Base-by-base conservation (phyloP, 164 flowering plant genomes). In the Malania oleifera region DNA sequence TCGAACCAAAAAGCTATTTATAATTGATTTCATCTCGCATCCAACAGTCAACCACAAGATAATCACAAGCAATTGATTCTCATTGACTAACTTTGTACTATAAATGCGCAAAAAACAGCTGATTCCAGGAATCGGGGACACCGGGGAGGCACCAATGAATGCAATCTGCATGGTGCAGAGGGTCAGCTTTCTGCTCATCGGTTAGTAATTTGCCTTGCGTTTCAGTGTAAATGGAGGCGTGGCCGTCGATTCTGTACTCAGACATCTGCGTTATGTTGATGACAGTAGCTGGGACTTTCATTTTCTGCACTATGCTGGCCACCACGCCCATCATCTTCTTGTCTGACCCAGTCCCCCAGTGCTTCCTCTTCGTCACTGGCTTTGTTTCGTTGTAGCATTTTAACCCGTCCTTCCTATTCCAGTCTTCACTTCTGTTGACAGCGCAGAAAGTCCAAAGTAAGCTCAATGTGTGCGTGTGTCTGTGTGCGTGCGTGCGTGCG, bases 71-170 rank as follows among this genome's bases (percentile, higher is more conserved):
- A n/a, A n/a, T n/a, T n/a, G n/a, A n/a, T n/a, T n/a, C n/a, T n/a
- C n/a, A n/a, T n/a, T n/a, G n/a, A n/a, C n/a, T n/a, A n/a, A n/a
- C 39, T 60, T 34, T 43, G 19, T 28, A 54, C 66, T 79, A 83
- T 76, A 89, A 77, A 54, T 75, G 65, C 31, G 92, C 80, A 5
- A 79, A 77, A 40, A 87, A 66, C 46, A 84, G 61, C 52, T 73
- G 85, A 68, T 89, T 87, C 97, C 97, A 89, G 2, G 92, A 85
- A 61, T 89, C 97, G 27, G 97, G 97, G 48, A 89, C 85, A 29
- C 97, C 97, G 0, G 96, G 97, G 53, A 93, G 50, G 47, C 98
- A 90, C 92, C 92, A 93, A 61, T 93, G 99, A 53, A 90, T 87
- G 70, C 96, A 93, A 64, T 93, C 98, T 7, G 97, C 97, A 56